These are phyloP conservation scores for Epichloe sp. DNA, from an alignment of 2,329 filamentous ascomycete genomes.

Conservation along the genomic window DNA sequence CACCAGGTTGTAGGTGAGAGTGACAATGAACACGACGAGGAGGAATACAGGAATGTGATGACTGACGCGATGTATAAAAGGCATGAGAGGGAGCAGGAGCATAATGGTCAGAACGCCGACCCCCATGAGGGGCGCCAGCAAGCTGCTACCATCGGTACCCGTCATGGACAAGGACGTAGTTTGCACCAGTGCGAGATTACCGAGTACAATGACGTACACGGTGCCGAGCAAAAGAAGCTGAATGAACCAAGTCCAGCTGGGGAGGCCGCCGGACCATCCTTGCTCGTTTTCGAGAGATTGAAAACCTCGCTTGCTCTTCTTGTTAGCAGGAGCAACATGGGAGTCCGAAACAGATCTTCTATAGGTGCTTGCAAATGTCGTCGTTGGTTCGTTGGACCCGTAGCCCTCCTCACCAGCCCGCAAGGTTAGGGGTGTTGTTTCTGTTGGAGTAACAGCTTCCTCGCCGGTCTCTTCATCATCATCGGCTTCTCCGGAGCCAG, in stretches of 20 bases:
- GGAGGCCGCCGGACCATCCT: slow-evolving; percentile 67
- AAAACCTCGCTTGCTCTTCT: slow-evolving; percentile 11
- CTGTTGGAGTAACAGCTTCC: slow-evolving; percentile 27
- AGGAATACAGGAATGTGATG: slow-evolving; percentile 72
- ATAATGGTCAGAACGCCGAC: slow-evolving; percentile 57
- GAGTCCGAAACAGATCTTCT: slow-evolving; percentile 30
- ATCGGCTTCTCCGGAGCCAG: slow-evolving; percentile 11
- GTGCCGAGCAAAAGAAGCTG: slow-evolving; percentile 75
- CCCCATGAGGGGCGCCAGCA: slow-evolving; percentile 58
- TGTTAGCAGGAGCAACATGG: slow-evolving; percentile 10
- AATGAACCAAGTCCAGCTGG: slow-evolving; percentile 75
- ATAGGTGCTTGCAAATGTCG: slow-evolving; percentile 44
- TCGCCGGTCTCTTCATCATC: slow-evolving; percentile 7
- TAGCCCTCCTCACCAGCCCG: slow-evolving; percentile 21
- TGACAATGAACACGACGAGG: slow-evolving; percentile 57
- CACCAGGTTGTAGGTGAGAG: slow-evolving; percentile 71
- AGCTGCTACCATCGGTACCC: slow-evolving; percentile 65
- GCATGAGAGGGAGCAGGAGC: slow-evolving; percentile 61
- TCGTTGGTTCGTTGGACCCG: slow-evolving; percentile 24
- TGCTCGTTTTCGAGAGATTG: slow-evolving; percentile 60
- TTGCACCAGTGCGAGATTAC: slow-evolving; percentile 61
- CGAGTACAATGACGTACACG: slow-evolving; percentile 62
- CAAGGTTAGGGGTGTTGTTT: slow-evolving; percentile 45
- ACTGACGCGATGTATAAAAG: slow-evolving; percentile 77
- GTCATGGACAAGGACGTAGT: slow-evolving; percentile 68